Conservation (phyloP, 306 rosid species). For the Dalbergia cochinchinensis region DNA sequence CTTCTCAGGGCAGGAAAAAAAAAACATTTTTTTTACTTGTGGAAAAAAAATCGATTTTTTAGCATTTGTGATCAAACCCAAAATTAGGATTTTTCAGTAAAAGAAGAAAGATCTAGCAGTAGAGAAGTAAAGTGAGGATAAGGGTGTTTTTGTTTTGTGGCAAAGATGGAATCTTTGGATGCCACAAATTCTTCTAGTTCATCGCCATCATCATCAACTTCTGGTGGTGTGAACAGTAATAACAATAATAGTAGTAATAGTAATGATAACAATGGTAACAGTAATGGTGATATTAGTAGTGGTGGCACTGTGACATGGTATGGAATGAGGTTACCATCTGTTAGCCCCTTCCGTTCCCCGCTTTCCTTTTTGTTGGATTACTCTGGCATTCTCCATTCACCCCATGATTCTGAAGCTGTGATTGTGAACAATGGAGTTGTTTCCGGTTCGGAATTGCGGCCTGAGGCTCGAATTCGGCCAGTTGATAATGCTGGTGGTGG, state of each 20-base stretch:
- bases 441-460: constrained; percentile 46
- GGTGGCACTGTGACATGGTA: constrained; percentile 41
- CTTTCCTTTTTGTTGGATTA: constrained; percentile 72
- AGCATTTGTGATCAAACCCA: constrained; percentile 32
- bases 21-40: background rate
- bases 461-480: constrained; percentile 36
- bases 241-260: constrained; percentile 4
- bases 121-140: constrained; percentile 31
- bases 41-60: background rate
- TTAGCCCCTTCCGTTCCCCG: constrained; percentile 67
- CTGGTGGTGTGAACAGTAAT: constrained; percentile 32
- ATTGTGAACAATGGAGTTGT: constrained; percentile 52
- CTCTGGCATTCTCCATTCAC: constrained; percentile 68
- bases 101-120: constrained; percentile 16
- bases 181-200: constrained; percentile 45
- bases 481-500: background rate
- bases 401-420: constrained; percentile 52
- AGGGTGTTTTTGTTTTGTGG: constrained; percentile 43
- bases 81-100: constrained; percentile 2
- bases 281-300: constrained; percentile 35
- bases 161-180: constrained; percentile 57
- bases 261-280: background rate
- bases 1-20: constrained; percentile 19
- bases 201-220: constrained; percentile 22
- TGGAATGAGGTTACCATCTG: constrained; percentile 61